These are phyloP conservation scores for Obelidium mucronatum DNA, from an alignment of 192 early-diverging fungal genomes.

Conservation along the genomic window DNA sequence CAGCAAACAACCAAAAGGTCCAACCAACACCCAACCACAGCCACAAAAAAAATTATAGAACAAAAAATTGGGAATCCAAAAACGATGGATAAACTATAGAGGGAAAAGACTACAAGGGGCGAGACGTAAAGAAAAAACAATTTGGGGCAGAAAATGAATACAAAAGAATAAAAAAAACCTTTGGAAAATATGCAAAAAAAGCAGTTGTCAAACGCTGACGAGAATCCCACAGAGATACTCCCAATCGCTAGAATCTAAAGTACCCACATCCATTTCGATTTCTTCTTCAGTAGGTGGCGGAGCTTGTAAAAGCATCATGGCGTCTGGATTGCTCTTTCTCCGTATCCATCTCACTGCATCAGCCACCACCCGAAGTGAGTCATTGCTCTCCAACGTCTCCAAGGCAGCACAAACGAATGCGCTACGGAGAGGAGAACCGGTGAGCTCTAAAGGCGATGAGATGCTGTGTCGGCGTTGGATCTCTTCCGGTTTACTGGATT, in stretches of 20 bases:
- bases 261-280: slow-evolving; percentile 30
- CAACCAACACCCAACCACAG: too few species aligned
- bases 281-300: slow-evolving; percentile 1
- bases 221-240: slow-evolving; percentile 35
- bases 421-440: background rate
- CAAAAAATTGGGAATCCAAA: background rate
- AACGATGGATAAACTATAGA: too few species aligned
- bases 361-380: background rate
- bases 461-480: background rate
- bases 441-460: background rate
- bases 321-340: background rate
- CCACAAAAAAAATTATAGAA: slow-evolving; percentile 1
- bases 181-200: too few species aligned
- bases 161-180: background rate
- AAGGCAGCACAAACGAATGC: slow-evolving; percentile 20
- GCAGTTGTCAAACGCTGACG: background rate
- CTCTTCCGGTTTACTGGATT: background rate
- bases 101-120: background rate
- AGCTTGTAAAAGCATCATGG: background rate
- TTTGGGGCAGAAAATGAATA: background rate
- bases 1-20: too few species aligned
- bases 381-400: slow-evolving; percentile 3
- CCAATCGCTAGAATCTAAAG: slow-evolving; percentile 21
- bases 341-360: slow-evolving; percentile 7
- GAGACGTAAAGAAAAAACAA: background rate